Percentiles rank a stretch among this genome's conserved stretches.
These are phyloP conservation scores for Lodderomyces elongisporus DNA, from an alignment of 1,139 yeast species.

Conservation along the genomic window DNA sequence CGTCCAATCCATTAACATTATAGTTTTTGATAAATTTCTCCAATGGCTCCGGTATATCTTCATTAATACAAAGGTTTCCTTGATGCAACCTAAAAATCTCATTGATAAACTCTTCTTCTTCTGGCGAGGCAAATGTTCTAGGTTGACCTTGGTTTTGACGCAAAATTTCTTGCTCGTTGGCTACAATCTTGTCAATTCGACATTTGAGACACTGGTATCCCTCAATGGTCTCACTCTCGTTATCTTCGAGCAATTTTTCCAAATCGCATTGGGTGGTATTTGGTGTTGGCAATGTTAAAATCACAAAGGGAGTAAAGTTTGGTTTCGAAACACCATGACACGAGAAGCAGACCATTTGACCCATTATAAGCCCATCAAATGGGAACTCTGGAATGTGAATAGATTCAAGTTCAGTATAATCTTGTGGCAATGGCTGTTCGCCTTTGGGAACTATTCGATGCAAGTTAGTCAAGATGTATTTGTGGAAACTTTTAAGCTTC, in stretches of 20 bases:
- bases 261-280: conserved; percentile 47
- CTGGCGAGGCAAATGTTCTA: conserved; percentile 13
- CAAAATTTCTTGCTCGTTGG: conserved; percentile 17
- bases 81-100: conserved; percentile 27
- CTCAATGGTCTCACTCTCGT: conserved; percentile 64
- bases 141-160: conserved; percentile 10
- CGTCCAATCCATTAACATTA: conserved; percentile 37
- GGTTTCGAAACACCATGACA: conserved; percentile 66
- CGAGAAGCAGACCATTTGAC: conserved; percentile 62
- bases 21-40: conserved; percentile 45
- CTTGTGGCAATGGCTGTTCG: conserved; percentile 11
- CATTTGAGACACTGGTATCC: conserved; percentile 80
- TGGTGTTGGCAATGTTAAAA: conserved; percentile 74
- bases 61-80: conserved; percentile 50
- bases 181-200: conserved; percentile 47
- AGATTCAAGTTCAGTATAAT: conserved; percentile 19
- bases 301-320: conserved; percentile 57
- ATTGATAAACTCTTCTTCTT: conserved; percentile 16
- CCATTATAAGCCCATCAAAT: conserved; percentile 61
- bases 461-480: conserved; percentile 24
- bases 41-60: conserved; percentile 46
- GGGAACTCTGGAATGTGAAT: conserved; percentile 60
- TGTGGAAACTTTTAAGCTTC: conserved; percentile 23
- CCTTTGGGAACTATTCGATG: conserved; percentile 15
- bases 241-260: conserved; percentile 50